Evolutionary conservation across 1,284 basidiomycete species (phyloP).

Genomic region (Cutaneotrichosporon curvatum): DNA sequence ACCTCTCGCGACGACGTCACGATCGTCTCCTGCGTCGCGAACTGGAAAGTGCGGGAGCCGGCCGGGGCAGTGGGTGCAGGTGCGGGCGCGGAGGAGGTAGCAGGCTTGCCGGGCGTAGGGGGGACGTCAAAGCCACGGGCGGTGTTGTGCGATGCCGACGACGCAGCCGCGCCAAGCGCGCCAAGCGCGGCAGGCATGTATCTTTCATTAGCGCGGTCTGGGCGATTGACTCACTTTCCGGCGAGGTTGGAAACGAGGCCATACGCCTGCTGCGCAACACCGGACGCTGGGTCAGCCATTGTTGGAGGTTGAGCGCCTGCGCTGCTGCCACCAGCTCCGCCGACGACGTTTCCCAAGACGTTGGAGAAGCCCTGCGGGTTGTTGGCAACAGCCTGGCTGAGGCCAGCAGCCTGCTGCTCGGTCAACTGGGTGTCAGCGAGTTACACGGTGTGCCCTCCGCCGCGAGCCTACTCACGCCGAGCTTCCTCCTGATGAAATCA

Average conservation of each 20-base stretch:
- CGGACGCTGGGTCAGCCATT: constrained; percentile 40
- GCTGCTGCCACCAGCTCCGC: background rate
- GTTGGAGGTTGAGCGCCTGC: constrained; percentile 33
- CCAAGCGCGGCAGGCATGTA: constrained; percentile 40
- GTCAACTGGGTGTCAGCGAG: constrained; percentile 8
- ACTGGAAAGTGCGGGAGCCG: constrained; percentile 5
- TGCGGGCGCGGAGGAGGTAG: background rate
- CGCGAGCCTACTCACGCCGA: constrained; percentile 25
- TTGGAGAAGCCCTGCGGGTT: no score
- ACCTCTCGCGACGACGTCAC: background rate
- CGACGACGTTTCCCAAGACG: no score
- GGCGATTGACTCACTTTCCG: constrained; percentile 26
- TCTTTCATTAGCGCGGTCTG: constrained; percentile 7
- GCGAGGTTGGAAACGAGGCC: constrained; percentile 30
- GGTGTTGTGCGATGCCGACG: constrained; percentile 4
- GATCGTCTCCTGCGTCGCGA: constrained; percentile 5
- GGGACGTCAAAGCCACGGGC: constrained; percentile 11
- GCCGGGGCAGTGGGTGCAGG: background rate
- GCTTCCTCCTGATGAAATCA: constrained; percentile 29
- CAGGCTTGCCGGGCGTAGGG: background rate
- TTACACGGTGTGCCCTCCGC: background rate
- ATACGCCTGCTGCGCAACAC: constrained; percentile 36
- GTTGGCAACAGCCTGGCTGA: constrained; percentile 4
- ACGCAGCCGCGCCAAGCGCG: constrained; percentile 31
- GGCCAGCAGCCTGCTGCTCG: constrained; percentile 7